phyloP scores from a whole-genome alignment of 2,329 filamentous ascomycete species.

The Trichoderma aggressivum region DNA sequence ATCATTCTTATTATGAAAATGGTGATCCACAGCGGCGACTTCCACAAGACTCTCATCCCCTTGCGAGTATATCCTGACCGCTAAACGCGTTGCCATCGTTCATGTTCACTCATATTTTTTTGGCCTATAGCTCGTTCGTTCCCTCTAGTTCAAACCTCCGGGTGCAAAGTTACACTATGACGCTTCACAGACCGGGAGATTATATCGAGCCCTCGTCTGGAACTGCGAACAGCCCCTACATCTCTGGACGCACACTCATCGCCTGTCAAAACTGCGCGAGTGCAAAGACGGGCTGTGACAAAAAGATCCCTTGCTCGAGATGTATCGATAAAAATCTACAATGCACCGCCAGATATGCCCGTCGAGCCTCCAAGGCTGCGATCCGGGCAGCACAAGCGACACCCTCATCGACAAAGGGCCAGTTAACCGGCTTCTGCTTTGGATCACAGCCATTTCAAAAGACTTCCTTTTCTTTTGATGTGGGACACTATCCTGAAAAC shows the following conservation, averaged over 20 bases:
- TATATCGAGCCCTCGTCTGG: neutral
- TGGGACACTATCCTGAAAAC: neutral
- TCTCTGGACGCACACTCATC: slow-evolving; percentile 37
- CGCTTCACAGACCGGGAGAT: neutral
- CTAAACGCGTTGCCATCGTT: neutral
- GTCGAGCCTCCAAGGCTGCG: slow-evolving; percentile 48
- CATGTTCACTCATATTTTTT: neutral
- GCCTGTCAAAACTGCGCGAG: slow-evolving; percentile 40
- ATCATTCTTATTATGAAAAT: neutral
- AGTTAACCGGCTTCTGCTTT: neutral
- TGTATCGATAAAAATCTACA: slow-evolving; percentile 35
- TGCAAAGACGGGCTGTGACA: slow-evolving; percentile 40
- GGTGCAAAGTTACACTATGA: neutral
- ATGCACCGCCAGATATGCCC: slow-evolving; percentile 47
- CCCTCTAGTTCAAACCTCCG: neutral
- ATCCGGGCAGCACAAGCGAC: slow-evolving; percentile 41
- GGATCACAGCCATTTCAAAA: neutral
- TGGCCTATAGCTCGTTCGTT: neutral
- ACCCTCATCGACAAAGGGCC: neutral
- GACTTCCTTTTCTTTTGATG: neutral
- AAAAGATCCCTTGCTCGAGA: slow-evolving; percentile 37
- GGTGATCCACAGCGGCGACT: neutral
- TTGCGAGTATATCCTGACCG: neutral
- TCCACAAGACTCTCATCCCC: neutral
- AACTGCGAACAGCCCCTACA: neutral